A percentile compares a stretch with the other conserved stretches of the same genome.
Evolutionary conservation across 352 stramenopile genomes (phyloP).

Genomic region (Pythium guiyangense): DNA sequence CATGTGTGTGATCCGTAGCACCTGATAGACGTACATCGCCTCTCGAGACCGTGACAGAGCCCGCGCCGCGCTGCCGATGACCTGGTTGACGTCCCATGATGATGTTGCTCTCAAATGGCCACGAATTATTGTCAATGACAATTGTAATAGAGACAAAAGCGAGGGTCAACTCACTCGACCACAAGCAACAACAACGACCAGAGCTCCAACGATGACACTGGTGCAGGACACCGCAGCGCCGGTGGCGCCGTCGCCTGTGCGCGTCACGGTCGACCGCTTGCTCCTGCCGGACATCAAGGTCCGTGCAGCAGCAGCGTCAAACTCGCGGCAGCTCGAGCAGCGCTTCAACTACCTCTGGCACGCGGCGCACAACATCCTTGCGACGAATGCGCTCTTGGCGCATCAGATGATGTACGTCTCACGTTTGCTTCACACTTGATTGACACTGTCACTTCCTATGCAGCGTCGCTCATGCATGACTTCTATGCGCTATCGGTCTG

Average conservation of each 20-base stretch:
- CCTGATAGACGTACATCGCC: slow-evolving; percentile 47
- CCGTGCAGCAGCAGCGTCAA: slow-evolving; percentile 12
- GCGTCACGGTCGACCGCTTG: not conserved
- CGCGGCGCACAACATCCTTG: slow-evolving; percentile 40
- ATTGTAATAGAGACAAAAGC: not conserved
- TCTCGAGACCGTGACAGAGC: slow-evolving; percentile 79
- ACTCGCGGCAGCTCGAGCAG: slow-evolving; percentile 58
- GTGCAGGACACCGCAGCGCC: not conserved
- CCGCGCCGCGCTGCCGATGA: slow-evolving; percentile 84
- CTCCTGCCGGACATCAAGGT: slow-evolving; percentile 13
- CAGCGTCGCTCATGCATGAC: not conserved
- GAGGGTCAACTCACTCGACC: not conserved
- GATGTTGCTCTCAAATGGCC: not conserved
- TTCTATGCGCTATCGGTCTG: not conserved
- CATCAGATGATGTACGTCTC: slow-evolving; percentile 47
- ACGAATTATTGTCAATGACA: too few species aligned
- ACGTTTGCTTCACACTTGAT: not conserved
- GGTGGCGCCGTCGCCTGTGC: not conserved
- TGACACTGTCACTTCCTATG: not conserved
- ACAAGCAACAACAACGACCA: not conserved
- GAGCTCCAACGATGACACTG: not conserved
- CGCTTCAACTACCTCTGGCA: slow-evolving; percentile 67
- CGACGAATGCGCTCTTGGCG: slow-evolving; percentile 29
- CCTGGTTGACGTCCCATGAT: slow-evolving; percentile 32
- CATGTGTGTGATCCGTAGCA: too few species aligned